phyloP scores from a whole-genome alignment of 1,284 basidiomycete genomes.

The Ceratobasidium sp. region DNA sequence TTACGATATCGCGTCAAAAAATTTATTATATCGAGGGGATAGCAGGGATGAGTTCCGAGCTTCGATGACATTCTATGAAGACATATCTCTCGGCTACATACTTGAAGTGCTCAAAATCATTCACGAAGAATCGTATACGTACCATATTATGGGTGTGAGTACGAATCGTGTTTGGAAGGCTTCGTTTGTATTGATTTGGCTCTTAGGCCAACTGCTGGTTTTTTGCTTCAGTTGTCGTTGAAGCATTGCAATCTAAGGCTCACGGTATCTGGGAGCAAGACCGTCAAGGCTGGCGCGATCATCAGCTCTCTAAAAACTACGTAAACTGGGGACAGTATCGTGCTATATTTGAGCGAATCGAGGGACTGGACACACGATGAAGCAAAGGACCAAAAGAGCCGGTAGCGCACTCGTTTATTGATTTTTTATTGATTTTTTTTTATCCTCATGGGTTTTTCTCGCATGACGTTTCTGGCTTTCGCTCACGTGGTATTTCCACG shows the following conservation, averaged over 20 bases:
- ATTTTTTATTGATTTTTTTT: too few relatives aligned
- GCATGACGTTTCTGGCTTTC: neutral
- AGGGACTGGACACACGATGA: neutral
- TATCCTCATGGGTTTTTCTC: neutral
- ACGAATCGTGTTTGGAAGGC: neutral
- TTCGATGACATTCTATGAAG: neutral
- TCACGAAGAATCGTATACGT: conserved; percentile 27
- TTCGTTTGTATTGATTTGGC: neutral
- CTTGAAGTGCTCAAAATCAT: conserved; percentile 29
- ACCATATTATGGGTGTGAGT: conserved; percentile 35
- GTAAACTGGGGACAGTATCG: conserved; percentile 22
- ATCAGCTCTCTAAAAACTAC: conserved; percentile 23
- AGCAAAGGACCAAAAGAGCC: neutral
- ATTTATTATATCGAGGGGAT: conserved; percentile 11
- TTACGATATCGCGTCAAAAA: conserved; percentile 20
- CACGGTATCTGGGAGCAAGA: conserved; percentile 4
- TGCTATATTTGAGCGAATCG: conserved; percentile 13
- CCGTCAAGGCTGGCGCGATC: neutral
- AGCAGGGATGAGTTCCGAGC: neutral
- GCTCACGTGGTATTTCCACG: neutral
- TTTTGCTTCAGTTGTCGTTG: conserved; percentile 22
- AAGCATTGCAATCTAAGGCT: neutral
- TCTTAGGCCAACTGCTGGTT: conserved; percentile 38
- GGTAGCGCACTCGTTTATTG: too few relatives aligned
- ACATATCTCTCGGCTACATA: conserved; percentile 19